Evolutionary conservation across 2,329 filamentous ascomycete species (phyloP), one percentile per base, ranked within the genome.

Genomic region (Xylaria sp.): DNA sequence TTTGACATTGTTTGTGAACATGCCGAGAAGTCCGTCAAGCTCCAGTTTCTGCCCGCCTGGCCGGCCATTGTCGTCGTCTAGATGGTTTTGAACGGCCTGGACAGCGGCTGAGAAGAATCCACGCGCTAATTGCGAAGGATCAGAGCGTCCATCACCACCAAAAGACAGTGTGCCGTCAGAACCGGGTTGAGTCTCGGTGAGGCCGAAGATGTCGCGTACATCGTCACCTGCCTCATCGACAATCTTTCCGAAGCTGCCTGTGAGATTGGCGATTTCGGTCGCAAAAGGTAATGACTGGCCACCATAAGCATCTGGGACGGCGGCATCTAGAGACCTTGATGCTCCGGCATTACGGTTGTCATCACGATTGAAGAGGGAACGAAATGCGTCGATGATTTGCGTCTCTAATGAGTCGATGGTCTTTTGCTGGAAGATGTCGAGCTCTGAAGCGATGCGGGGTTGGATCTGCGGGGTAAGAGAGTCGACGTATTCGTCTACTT

Each of bases 401-500:
- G 71, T 69, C 64, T 82, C 79, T n/a, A 82, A 67, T 17, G 72
- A 77, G 68, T 81, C 79, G 69, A 82, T 79, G 63, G 79, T 81
- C 70, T 78, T 79, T 53, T 73, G 69, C 65, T 81, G 79, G 64
- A 81, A 81, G 5, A 69, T 63, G 52, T 81, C 78, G 50, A 81
- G 75, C 72, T 82, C 79, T 14, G 74, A 61, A 14, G 78, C 72
- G 71, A 82, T 80, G 75, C 78, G 79, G 70, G 79, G 79, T 64
- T 80, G 78, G 57, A 81, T 80, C 67, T 81, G 77, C 5, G 79
- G 79, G 1, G 77, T 78, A 3, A 81, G 78, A 0, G 79, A 80
- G 74, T 81, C 79, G 70, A 81, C 79, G 52, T 81, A 81, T 15
- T 79, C 75, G 73, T 81, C 79, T 2, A 81, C 76, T 62, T 80